These are phyloP conservation scores for Elymus sibiricus DNA, from an alignment of 176 grass and related monocot species.

Conservation along the genomic window DNA sequence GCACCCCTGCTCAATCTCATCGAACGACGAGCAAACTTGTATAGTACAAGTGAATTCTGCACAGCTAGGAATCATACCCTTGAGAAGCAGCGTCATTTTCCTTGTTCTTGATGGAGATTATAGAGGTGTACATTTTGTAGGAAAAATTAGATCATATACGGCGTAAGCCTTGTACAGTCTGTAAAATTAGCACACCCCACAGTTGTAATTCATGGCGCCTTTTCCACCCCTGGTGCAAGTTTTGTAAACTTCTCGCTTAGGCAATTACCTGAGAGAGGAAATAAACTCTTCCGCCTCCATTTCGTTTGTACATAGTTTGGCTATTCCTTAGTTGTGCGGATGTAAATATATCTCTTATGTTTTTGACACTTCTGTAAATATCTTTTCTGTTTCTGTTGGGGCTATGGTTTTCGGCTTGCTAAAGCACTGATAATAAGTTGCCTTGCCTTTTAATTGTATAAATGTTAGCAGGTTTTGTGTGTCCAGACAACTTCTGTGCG, in stretches of 20 bases:
- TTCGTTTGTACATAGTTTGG: constrained; percentile 28
- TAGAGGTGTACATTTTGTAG: constrained; percentile 28
- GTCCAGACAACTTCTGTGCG: too few species aligned
- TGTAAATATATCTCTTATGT: constrained; percentile 14
- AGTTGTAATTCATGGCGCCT: constrained; percentile 22
- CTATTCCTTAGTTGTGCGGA: not conserved
- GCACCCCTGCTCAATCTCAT: not conserved
- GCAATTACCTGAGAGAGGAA: not conserved
- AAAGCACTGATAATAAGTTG: not conserved
- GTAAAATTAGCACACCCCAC: constrained; percentile 19
- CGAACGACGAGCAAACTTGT: not conserved
- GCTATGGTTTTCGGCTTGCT: not conserved
- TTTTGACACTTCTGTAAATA: not conserved
- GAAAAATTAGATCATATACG: constrained; percentile 32
- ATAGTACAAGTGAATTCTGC: too few species aligned
- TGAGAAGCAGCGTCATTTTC: too few species aligned
- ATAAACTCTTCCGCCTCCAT: too few species aligned
- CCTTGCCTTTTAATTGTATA: constrained; percentile 19
- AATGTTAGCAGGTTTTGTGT: constrained; percentile 12
- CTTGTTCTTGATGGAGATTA: too few species aligned
- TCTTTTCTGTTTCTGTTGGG: not conserved
- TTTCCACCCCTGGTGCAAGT: constrained; percentile 20
- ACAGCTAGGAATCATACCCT: too few species aligned
- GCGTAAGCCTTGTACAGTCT: constrained; percentile 1
- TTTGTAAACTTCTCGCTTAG: constrained; percentile 25